Evolutionary conservation across 495 filamentous ascomycete genomes (phyloP), one percentile per base, ranked within the genome.

Genomic region (Tuber brumale): DNA sequence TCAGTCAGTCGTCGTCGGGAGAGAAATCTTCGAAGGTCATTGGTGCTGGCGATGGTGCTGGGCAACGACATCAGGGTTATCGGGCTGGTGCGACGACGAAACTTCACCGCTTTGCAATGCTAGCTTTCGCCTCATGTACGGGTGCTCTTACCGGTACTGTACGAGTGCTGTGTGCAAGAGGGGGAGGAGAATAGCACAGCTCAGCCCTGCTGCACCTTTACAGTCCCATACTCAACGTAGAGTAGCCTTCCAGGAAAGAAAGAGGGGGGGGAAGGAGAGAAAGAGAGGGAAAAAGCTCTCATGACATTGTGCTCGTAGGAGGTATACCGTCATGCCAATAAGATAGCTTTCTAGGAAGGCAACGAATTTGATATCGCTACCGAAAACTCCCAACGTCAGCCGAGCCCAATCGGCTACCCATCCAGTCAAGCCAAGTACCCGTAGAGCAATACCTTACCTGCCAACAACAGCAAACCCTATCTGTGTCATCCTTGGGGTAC

Each of bases 391-490:
- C 57, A 66, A 31, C n/a, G 27, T 3, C 57, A 27, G 2, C 57
- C 57, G 57, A 66, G n/a, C n/a, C 57, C 57, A 66, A 66, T 66
- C 57, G 57, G 57, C n/a, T 31, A 18, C 51, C 51, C 51, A 31
- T 66, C 57, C 16, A 31, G n/a, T 31, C 57, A 31, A 31, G 10
- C 14, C 23, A 57, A 27, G 51, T 1, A 18, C 48, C 10, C 21
- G 14, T 16, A 66, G n/a, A 66, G 27, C n/a, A 39, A 39, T 66
- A 18, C n/a, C n/a, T 61, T 31, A n/a, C 51, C 51, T 61, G n/a
- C 51, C n/a, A 61, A 5, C 57, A 6, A 27, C 12, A 31, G 27
- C n/a, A 16, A 66, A 31, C 12, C n/a, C n/a, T 12, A 2, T 66
- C 57, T 6, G 57, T 66, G 57, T 2, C 57, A n/a, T 66, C 27